Evolutionary conservation across 441 rosid species (phyloP), one percentile per base, ranked within the genome.

Genomic region (Oxalis stricta): DNA sequence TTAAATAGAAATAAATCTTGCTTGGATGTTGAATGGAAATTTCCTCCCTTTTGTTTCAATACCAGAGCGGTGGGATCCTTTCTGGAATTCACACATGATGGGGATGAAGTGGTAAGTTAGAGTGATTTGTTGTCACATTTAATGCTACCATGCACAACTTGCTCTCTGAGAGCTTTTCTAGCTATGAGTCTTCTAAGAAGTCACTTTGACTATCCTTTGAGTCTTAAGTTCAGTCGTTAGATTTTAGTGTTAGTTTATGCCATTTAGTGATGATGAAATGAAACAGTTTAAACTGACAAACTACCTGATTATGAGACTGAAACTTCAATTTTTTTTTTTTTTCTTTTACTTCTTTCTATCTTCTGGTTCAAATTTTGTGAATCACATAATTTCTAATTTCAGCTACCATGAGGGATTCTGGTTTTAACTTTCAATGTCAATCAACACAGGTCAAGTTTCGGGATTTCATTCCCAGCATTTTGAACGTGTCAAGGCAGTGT

Each of bases 1-100:
- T n/a, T n/a, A n/a, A n/a, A 26, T 3, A 24, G 8, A 24, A 24
- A 4, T 24, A 6, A 11, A 38, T 46, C 20, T 50, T 39, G 31
- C 5, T 14, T 46, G 46, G 20, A 53, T 52, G 55, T 58, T 51
- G 24, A 17, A 44, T 32, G 18, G 23, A 41, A 46, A 23, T 49
- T 46, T 20, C 18, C 18, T 18, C 33, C 31, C 31, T 6, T 26
- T 26, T 9, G 44, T 37, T 44, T 62, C n/a, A n/a, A n/a, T n/a
- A 21, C 20, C 82, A 92, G 99, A 89, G 97, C 99, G 23, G 89
- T 92, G 33, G 99, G 99, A 11, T 87, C 99, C 35, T 87, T 88
- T 59, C 76, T 92, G 11, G 99, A 92, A 64, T 92, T 88, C 55
- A 82, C 84, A 14, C 63, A 53, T 52, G 96, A 84, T 18, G 93